These are phyloP conservation scores for Hygrophoropsis aurantiaca DNA, from an alignment of 768 basidiomycete species.

Conservation along the genomic window DNA sequence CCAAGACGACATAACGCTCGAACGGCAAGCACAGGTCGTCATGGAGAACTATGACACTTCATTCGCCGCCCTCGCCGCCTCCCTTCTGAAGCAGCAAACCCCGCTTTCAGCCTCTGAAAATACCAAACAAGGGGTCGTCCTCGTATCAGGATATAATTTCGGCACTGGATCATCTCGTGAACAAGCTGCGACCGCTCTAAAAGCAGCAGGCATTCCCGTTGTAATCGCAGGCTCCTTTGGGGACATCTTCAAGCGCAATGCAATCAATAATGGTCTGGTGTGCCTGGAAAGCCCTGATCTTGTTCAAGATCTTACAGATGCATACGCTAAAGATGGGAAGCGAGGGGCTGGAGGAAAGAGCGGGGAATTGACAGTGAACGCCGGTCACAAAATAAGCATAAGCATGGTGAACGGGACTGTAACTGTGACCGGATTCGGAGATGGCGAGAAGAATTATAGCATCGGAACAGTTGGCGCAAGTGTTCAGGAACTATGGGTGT, in stretches of 20 bases:
- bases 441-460: slow-evolving; percentile 56
- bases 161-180: slow-evolving; percentile 98
- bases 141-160: slow-evolving; percentile 96
- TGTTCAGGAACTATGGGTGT: slow-evolving; percentile 97
- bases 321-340: slow-evolving; percentile 70
- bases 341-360: slow-evolving; percentile 76
- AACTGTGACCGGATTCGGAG: slow-evolving; percentile 39
- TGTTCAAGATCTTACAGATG: slow-evolving; percentile 76
- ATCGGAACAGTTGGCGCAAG: slow-evolving; percentile 85
- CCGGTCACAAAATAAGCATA: slow-evolving; percentile 62
- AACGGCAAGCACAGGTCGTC: slow-evolving; percentile 90
- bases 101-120: slow-evolving; percentile 18
- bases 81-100: slow-evolving; percentile 36
- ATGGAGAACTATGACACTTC: slow-evolving; percentile 99
- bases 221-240: slow-evolving; percentile 98
- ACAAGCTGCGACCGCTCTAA: slow-evolving; percentile 97
- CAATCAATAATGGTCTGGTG: slow-evolving; percentile 97
- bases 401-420: slow-evolving; percentile 73
- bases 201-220: slow-evolving; percentile 87
- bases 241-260: slow-evolving; percentile 98
- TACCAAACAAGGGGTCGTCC: slow-evolving; percentile 64
- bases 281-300: slow-evolving; percentile 92
- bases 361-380: slow-evolving; percentile 84
- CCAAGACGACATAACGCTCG: slow-evolving; percentile 97
- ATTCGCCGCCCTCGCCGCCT: slow-evolving; percentile 72